These are phyloP conservation scores for Panaeolus papilionaceus DNA, from an alignment of 768 basidiomycete genomes.

Conservation along the genomic window DNA sequence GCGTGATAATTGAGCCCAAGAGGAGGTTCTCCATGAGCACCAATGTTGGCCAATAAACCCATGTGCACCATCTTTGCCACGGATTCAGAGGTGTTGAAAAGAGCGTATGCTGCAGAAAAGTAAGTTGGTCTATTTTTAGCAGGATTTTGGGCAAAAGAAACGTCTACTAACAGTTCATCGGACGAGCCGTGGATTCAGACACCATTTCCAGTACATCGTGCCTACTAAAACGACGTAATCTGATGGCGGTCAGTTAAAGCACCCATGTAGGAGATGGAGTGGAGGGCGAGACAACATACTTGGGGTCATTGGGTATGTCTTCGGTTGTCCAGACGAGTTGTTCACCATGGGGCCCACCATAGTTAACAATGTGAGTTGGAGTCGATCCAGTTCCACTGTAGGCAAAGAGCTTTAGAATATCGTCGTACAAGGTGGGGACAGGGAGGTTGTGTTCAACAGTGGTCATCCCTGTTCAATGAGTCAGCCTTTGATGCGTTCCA, in stretches of 20 bases:
- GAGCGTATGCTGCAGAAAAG: constrained; percentile 53
- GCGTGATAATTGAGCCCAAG: constrained; percentile 79
- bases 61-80: constrained; percentile 71
- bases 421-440: constrained; percentile 68
- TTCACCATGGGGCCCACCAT: constrained; percentile 76
- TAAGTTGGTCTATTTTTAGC: constrained; percentile 5
- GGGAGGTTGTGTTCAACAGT: constrained; percentile 51
- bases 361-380: constrained; percentile 79
- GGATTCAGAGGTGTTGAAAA: constrained; percentile 75
- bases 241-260: constrained; percentile 30
- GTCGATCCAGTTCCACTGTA: constrained; percentile 74
- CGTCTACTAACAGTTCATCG: constrained; percentile 55
- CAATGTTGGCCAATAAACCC: constrained; percentile 69
- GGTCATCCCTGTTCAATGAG: constrained; percentile 16
- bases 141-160: not conserved
- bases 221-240: constrained; percentile 66
- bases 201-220: constrained; percentile 69
- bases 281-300: constrained; percentile 45
- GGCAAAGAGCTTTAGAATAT: constrained; percentile 66
- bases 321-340: constrained; percentile 70
- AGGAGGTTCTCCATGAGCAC: constrained; percentile 78
- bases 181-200: constrained; percentile 66
- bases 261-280: not conserved
- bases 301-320: constrained; percentile 71
- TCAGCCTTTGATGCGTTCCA: not conserved